These are phyloP conservation scores for Penicillium sp. DNA, from an alignment of 2,329 filamentous ascomycete genomes.

Conservation along the genomic window DNA sequence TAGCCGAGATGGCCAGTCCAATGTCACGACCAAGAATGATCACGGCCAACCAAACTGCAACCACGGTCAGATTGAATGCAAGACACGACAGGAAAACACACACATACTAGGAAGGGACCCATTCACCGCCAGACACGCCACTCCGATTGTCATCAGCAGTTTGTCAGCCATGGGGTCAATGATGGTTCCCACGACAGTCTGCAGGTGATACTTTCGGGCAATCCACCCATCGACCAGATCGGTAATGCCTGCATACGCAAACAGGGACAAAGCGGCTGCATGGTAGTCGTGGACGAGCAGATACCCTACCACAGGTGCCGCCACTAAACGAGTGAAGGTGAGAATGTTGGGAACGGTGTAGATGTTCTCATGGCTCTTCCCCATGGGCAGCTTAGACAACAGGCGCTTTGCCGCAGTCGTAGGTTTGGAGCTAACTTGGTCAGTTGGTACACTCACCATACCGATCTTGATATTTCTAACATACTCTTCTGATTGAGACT, in stretches of 20 bases:
- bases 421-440: conserved; percentile 14
- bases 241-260: conserved; percentile 87
- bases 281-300: conserved; percentile 82
- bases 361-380: conserved; percentile 74
- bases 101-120: conserved; percentile 73
- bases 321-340: conserved; percentile 79
- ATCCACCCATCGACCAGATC: conserved; percentile 95
- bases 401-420: conserved; percentile 29
- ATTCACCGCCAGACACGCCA: conserved; percentile 79
- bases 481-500: conserved; percentile 15
- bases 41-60: conserved; percentile 77
- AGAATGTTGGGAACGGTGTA: conserved; percentile 95
- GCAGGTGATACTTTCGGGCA: conserved; percentile 79
- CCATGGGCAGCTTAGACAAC: conserved; percentile 32
- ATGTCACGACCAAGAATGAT: conserved; percentile 89
- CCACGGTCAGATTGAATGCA: neutral
- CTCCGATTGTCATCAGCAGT: conserved; percentile 88
- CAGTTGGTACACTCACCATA: neutral
- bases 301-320: conserved; percentile 84
- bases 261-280: conserved; percentile 76
- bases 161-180: conserved; percentile 98
- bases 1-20: conserved; percentile 76
- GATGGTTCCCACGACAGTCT: conserved; percentile 91
- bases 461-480: neutral
- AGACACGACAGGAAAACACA: neutral